Conservation (phyloP, 2,329 filamentous ascomycete genomes). For the Trichoderma atroviride region DNA sequence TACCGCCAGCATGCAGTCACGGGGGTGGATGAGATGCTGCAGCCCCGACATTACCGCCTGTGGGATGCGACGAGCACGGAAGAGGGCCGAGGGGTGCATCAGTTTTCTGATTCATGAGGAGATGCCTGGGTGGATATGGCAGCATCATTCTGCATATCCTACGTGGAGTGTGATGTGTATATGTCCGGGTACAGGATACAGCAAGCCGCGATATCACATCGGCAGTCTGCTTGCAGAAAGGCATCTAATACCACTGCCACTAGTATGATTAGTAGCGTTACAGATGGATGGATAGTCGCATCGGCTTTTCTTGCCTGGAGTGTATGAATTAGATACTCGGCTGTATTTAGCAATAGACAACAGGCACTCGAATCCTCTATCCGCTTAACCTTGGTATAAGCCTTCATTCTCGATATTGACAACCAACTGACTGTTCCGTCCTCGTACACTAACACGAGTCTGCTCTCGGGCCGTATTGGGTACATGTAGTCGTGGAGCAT, state of each 20-base stretch:
- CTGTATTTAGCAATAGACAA: too few species aligned
- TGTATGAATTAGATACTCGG: too few species aligned
- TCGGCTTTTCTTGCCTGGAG: too few species aligned
- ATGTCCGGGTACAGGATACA: not conserved
- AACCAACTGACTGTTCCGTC: not conserved
- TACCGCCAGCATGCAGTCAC: conserved; percentile 13
- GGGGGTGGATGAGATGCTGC: conserved; percentile 10
- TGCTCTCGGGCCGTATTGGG: not conserved
- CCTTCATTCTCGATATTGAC: too few species aligned
- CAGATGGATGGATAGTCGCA: too few species aligned
- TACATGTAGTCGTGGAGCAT: not conserved
- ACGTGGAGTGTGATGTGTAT: not conserved
- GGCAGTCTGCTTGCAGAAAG: not conserved
- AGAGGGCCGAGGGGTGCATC: not conserved
- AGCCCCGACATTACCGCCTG: conserved; percentile 8
- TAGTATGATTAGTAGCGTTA: too few species aligned
- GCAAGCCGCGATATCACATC: not conserved
- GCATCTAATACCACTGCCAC: too few species aligned
- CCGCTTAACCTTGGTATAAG: too few species aligned
- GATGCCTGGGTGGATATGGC: not conserved
- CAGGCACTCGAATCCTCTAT: too few species aligned
- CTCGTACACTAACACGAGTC: not conserved
- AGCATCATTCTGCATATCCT: not conserved
- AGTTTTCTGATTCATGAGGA: not conserved
- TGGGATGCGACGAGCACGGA: not conserved